These are phyloP conservation scores for Baorangia bicolor DNA, from an alignment of 768 basidiomycete genomes.

Conservation along the genomic window DNA sequence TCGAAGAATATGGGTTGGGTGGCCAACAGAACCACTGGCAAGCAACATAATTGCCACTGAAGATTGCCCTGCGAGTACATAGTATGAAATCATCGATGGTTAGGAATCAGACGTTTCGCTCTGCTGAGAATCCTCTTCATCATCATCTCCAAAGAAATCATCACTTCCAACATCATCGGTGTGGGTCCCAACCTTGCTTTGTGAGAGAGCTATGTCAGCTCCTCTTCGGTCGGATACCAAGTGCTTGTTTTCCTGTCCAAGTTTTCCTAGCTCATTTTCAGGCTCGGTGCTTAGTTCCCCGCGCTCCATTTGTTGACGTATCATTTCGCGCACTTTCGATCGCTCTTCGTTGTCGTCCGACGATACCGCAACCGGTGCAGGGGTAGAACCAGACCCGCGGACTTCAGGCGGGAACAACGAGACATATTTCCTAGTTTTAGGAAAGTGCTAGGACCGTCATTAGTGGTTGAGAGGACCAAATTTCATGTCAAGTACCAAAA, in stretches of 20 bases:
- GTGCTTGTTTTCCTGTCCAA: slow-evolving; percentile 6
- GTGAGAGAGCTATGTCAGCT: slow-evolving; percentile 1
- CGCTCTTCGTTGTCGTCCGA: slow-evolving; percentile 46
- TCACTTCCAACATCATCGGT: slow-evolving; percentile 21
- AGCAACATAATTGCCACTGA: background rate
- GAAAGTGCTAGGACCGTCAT: slow-evolving; percentile 62
- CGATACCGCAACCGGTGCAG: slow-evolving; percentile 5
- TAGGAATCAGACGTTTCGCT: slow-evolving; percentile 17
- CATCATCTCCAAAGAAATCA: slow-evolving; percentile 32
- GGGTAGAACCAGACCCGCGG: slow-evolving; percentile 19
- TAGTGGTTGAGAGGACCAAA: background rate
- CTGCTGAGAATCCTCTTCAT: slow-evolving; percentile 16
- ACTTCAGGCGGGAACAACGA: slow-evolving; percentile 81
- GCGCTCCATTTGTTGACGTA: slow-evolving; percentile 56
- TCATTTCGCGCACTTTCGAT: slow-evolving; percentile 57
- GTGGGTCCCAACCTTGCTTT: slow-evolving; percentile 1
- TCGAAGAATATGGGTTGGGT: background rate
- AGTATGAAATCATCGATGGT: background rate
- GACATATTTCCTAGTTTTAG: slow-evolving; percentile 84
- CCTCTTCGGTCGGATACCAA: background rate
- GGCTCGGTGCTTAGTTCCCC: slow-evolving; percentile 62
- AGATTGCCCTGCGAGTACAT: slow-evolving; percentile 68
- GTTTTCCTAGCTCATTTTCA: slow-evolving; percentile 41
- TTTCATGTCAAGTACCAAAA: slow-evolving; percentile 52
- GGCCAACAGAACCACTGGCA: background rate